Percentiles rank a stretch among this genome's conserved stretches.
Evolutionary conservation across 2,329 filamentous ascomycete species (phyloP).

Genomic region (Elsinoe fawcettii): DNA sequence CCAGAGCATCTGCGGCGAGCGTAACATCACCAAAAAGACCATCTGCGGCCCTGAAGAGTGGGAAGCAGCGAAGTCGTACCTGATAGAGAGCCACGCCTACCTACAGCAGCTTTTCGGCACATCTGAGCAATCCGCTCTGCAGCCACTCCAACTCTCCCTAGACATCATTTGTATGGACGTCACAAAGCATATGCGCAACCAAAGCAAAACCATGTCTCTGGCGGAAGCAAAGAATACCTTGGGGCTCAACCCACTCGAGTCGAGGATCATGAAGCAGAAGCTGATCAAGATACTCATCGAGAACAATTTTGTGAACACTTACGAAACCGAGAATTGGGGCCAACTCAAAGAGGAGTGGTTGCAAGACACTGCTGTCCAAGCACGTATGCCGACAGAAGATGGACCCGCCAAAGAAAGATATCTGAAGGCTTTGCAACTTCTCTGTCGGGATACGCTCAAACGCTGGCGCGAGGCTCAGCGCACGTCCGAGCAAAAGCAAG

Average conservation of each 20-base stretch:
- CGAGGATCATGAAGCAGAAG: constrained; percentile 55
- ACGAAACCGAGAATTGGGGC: constrained; percentile 66
- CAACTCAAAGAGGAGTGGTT: constrained; percentile 64
- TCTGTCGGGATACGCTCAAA: constrained; percentile 72
- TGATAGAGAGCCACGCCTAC: constrained; percentile 58
- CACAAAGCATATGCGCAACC: constrained; percentile 65
- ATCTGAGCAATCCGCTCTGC: constrained; percentile 48
- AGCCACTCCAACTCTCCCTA: constrained; percentile 59
- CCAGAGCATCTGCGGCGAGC: constrained; percentile 59
- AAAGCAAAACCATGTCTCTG: constrained; percentile 61
- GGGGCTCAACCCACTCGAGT: constrained; percentile 60
- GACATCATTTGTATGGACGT: constrained; percentile 77
- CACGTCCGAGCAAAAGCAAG: constrained; percentile 45
- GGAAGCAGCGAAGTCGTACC: constrained; percentile 60
- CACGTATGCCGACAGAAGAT: constrained; percentile 45
- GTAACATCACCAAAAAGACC: constrained; percentile 66
- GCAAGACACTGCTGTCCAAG: constrained; percentile 48
- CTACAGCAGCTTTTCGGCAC: constrained; percentile 55
- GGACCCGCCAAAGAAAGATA: constrained; percentile 43
- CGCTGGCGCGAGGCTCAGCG: constrained; percentile 60
- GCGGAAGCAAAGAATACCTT: constrained; percentile 66
- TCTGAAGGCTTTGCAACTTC: constrained; percentile 57
- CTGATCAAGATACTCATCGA: constrained; percentile 60
- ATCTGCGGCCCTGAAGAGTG: constrained; percentile 64
- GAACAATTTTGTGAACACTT: constrained; percentile 63